Evolutionary conservation across 192 early-diverging fungal species (phyloP).

Genomic region (Coemansia sp.): DNA sequence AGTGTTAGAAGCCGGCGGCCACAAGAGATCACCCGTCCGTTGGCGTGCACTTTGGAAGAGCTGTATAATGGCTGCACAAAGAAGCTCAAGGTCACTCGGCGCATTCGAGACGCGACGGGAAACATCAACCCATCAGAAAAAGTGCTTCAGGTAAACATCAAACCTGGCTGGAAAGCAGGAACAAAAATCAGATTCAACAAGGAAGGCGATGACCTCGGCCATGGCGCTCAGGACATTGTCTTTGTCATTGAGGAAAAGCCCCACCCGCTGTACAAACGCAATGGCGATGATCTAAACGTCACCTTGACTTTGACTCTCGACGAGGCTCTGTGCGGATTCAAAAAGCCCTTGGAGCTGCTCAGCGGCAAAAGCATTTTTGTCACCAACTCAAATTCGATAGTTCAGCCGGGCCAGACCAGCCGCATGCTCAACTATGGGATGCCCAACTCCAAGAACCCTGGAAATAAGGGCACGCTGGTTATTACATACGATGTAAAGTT

Average conservation of each 20-base stretch:
- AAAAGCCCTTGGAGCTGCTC: slow-evolving; percentile 67
- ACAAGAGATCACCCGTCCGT: slow-evolving; percentile 62
- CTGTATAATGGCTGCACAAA: slow-evolving; percentile 87
- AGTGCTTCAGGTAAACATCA: slow-evolving; percentile 79
- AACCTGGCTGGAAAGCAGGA: slow-evolving; percentile 96
- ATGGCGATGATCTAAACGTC: slow-evolving; percentile 77
- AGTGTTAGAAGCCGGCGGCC: slow-evolving; percentile 53
- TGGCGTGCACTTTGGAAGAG: slow-evolving; percentile 87
- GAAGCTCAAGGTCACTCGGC: slow-evolving; percentile 87
- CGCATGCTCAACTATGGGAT: slow-evolving; percentile 82
- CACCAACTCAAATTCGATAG: slow-evolving; percentile 56
- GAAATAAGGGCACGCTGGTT: slow-evolving; percentile 83
- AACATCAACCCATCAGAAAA: slow-evolving; percentile 62
- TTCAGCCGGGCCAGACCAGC: slow-evolving; percentile 74
- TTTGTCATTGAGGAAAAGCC: slow-evolving; percentile 94
- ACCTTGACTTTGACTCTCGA: slow-evolving; percentile 65
- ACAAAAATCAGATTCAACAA: slow-evolving; percentile 90
- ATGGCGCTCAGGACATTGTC: slow-evolving; percentile 87
- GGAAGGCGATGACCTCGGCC: slow-evolving; percentile 83
- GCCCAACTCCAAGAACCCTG: slow-evolving; percentile 84
- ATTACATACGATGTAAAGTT: slow-evolving; percentile 79
- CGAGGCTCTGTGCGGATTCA: slow-evolving; percentile 79
- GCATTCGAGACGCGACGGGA: slow-evolving; percentile 41
- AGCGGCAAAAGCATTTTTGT: slow-evolving; percentile 72
- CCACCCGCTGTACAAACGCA: slow-evolving; percentile 80